Conservation (phyloP, 1,284 basidiomycete genomes). For the Wolfiporia cocos region DNA sequence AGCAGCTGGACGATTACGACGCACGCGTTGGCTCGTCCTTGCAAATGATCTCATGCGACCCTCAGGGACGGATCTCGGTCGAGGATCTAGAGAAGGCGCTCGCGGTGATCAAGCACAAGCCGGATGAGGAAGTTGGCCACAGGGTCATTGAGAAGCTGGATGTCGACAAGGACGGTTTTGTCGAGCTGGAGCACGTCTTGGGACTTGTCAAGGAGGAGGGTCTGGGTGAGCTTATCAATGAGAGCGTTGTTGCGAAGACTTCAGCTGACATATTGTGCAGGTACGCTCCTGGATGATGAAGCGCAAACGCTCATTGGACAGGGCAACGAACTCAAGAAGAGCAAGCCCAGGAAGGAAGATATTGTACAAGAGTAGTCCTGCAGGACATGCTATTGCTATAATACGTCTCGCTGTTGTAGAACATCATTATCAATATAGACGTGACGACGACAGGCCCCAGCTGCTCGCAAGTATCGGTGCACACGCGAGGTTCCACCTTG, state of each 20-base stretch:
- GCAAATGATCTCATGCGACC: constrained; percentile 91
- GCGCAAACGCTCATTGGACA: constrained; percentile 70
- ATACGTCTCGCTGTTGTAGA: too few species aligned
- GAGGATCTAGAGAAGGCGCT: constrained; percentile 89
- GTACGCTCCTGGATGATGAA: constrained; percentile 69
- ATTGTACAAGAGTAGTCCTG: constrained; percentile 68
- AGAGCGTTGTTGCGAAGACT: constrained; percentile 4
- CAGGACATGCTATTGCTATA: too few species aligned
- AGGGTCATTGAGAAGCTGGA: constrained; percentile 92
- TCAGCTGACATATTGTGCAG: constrained; percentile 27
- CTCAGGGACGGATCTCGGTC: constrained; percentile 89
- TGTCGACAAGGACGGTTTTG: constrained; percentile 93
- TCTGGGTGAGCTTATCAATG: constrained; percentile 39
- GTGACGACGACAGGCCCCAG: too few species aligned
- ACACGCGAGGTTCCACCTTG: too few species aligned
- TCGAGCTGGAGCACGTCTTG: constrained; percentile 81
- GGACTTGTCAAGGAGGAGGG: constrained; percentile 78
- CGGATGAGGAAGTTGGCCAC: constrained; percentile 87
- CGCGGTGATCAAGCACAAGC: constrained; percentile 90
- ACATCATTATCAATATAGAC: too few species aligned
- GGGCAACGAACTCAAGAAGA: constrained; percentile 69
- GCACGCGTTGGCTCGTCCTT: constrained; percentile 85
- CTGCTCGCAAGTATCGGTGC: too few species aligned
- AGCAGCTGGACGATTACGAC: constrained; percentile 91
- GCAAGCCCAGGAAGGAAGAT: constrained; percentile 80